phyloP scores from a whole-genome alignment of 805 yeast genomes.

The Isabelozyma gotoi region DNA sequence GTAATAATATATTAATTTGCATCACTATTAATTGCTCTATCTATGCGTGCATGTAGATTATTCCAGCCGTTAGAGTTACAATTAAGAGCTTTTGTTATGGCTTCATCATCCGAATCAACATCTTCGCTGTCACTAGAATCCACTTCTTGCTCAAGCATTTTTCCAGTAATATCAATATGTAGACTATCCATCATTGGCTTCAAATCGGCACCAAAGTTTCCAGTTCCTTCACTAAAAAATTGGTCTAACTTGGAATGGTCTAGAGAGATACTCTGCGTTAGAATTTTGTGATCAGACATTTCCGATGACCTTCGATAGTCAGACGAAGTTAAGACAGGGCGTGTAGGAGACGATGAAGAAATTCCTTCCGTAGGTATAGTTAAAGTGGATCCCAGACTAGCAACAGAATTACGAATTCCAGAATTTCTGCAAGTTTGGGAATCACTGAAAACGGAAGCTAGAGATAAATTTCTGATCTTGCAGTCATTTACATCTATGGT shows the following conservation, averaged over 20 bases:
- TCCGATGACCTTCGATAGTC: not conserved
- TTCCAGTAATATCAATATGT: not conserved
- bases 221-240: not conserved
- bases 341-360: too few relatives aligned
- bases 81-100: slow-evolving; percentile 5
- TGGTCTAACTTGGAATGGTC: slow-evolving; percentile 3
- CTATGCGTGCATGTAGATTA: slow-evolving; percentile 6
- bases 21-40: slow-evolving; percentile 4
- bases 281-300: not conserved
- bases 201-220: not conserved
- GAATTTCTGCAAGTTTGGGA: not conserved
- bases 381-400: not conserved
- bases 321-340: too few relatives aligned
- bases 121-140: slow-evolving; percentile 8
- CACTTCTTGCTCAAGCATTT: not conserved
- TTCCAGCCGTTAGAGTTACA: slow-evolving; percentile 7
- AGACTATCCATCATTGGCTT: not conserved
- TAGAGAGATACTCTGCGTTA: not conserved
- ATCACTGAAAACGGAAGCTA: not conserved
- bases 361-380: not conserved
- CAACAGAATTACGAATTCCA: too few relatives aligned
- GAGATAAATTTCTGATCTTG: not conserved
- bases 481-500: slow-evolving; percentile 17
- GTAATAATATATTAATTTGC: too few relatives aligned
- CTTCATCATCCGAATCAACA: slow-evolving; percentile 24